Evolutionary conservation across 371 early-diverging fungal species (phyloP).

Genomic region (Mucor lusitanicus): DNA sequence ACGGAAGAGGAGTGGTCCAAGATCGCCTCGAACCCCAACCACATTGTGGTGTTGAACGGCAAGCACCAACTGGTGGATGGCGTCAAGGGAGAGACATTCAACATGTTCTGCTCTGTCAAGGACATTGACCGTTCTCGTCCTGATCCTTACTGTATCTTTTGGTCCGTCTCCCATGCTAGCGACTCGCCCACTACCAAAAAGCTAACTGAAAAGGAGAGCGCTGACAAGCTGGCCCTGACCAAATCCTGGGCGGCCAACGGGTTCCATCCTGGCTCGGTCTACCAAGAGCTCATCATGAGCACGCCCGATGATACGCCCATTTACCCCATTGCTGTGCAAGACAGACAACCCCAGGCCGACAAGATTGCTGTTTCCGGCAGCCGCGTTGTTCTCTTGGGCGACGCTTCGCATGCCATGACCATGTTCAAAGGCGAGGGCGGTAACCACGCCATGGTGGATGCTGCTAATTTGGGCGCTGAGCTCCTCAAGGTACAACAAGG

Average conservation of each 20-base stretch:
- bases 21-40: neutral
- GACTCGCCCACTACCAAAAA: neutral
- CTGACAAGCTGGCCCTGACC: neutral
- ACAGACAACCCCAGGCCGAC: slow-evolving; percentile 3
- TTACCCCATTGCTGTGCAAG: neutral
- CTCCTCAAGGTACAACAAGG: slow-evolving; percentile 13
- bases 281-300: neutral
- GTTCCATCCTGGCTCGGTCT: neutral
- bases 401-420: slow-evolving; percentile 24
- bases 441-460: slow-evolving; percentile 42
- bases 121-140: neutral
- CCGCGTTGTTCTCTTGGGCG: slow-evolving; percentile 10
- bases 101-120: slow-evolving; percentile 4
- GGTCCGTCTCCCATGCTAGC: neutral
- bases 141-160: slow-evolving; percentile 3
- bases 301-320: neutral
- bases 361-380: neutral
- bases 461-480: slow-evolving; percentile 18
- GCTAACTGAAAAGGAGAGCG: neutral
- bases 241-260: neutral
- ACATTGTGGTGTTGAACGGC: neutral
- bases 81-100: neutral
- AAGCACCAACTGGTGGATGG: neutral
- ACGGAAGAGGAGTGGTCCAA: slow-evolving; percentile 4
- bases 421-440: slow-evolving; percentile 30